A percentile compares a stretch with the other conserved stretches of the same genome.
phyloP scores from a whole-genome alignment of 2,329 filamentous ascomycete genomes.

The Berkeleyomyces basicola region DNA sequence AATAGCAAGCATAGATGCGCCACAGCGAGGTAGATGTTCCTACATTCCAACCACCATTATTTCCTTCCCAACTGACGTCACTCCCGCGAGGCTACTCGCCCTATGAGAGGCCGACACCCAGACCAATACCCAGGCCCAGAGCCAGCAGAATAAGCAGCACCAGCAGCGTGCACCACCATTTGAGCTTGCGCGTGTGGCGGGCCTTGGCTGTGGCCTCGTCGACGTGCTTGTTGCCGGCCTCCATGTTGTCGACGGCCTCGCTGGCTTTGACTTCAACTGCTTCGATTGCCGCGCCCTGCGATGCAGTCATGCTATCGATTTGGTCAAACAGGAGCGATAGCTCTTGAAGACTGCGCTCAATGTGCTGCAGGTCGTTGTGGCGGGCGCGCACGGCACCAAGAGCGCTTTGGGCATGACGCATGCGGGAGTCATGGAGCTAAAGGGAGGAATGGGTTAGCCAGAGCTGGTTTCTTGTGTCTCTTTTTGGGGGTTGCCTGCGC shows the following conservation, averaged over 20 bases:
- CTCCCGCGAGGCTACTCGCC: neutral
- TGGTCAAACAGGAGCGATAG: slow-evolving; percentile 56
- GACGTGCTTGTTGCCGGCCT: slow-evolving; percentile 39
- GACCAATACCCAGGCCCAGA: slow-evolving; percentile 36
- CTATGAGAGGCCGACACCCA: slow-evolving; percentile 29
- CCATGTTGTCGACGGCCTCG: slow-evolving; percentile 47
- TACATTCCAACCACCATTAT: too few species aligned
- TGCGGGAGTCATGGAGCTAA: slow-evolving; percentile 8
- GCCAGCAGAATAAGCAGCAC: slow-evolving; percentile 39
- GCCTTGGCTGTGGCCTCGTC: slow-evolving; percentile 53
- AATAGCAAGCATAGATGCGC: too few species aligned
- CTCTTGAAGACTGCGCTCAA: slow-evolving; percentile 58
- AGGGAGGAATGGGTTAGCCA: neutral
- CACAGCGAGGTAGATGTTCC: too few species aligned
- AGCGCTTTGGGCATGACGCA: slow-evolving; percentile 23
- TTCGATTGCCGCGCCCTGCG: slow-evolving; percentile 49
- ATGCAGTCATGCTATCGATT: slow-evolving; percentile 55
- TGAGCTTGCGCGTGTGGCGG: slow-evolving; percentile 52
- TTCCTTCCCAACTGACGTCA: neutral
- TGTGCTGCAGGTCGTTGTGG: slow-evolving; percentile 68
- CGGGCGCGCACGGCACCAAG: slow-evolving; percentile 66
- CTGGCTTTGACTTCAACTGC: slow-evolving; percentile 48
- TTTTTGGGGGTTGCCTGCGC: neutral
- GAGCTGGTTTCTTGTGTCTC: neutral
- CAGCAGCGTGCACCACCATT: slow-evolving; percentile 56